These are phyloP conservation scores for Ophiostoma sp. DNA, from an alignment of 2,329 filamentous ascomycete genomes.

Conservation along the genomic window DNA sequence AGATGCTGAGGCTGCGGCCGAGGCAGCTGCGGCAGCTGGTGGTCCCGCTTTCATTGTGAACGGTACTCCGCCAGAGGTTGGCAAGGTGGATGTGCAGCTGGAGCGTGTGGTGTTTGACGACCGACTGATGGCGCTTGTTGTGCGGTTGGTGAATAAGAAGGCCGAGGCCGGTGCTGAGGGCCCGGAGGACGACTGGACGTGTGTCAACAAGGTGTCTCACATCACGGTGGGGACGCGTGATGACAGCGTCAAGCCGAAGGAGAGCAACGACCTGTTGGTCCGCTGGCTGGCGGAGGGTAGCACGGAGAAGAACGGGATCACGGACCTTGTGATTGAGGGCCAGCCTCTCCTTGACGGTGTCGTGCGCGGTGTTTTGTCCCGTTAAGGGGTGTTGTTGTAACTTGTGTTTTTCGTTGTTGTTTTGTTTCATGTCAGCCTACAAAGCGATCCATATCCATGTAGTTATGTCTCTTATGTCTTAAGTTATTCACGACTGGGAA, in stretches of 20 bases:
- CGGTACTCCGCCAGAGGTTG: slow-evolving; percentile 47
- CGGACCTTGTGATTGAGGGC: slow-evolving; percentile 52
- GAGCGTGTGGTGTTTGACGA: slow-evolving; percentile 80
- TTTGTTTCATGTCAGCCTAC: neutral
- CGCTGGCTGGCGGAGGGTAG: slow-evolving; percentile 67
- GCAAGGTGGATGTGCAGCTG: slow-evolving; percentile 62
- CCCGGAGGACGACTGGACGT: slow-evolving; percentile 56
- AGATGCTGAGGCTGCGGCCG: slow-evolving; percentile 42
- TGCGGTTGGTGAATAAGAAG: slow-evolving; percentile 63
- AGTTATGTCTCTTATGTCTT: neutral
- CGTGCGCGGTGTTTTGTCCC: slow-evolving; percentile 50
- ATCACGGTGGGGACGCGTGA: slow-evolving; percentile 85
- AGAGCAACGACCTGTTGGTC: slow-evolving; percentile 83
- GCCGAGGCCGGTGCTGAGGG: slow-evolving; percentile 28
- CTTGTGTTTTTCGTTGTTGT: neutral
- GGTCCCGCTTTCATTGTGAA: neutral
- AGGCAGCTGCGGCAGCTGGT: slow-evolving; percentile 34
- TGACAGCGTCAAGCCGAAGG: slow-evolving; percentile 78
- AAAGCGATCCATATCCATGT: neutral
- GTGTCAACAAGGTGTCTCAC: slow-evolving; percentile 77
- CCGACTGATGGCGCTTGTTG: slow-evolving; percentile 88
- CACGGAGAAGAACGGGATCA: slow-evolving; percentile 46
- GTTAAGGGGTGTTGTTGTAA: neutral
- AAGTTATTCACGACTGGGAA: neutral
- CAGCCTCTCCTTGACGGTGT: slow-evolving; percentile 50